These are phyloP conservation scores for Castanospermum australe DNA, from an alignment of 306 rosid species.

Conservation along the genomic window DNA sequence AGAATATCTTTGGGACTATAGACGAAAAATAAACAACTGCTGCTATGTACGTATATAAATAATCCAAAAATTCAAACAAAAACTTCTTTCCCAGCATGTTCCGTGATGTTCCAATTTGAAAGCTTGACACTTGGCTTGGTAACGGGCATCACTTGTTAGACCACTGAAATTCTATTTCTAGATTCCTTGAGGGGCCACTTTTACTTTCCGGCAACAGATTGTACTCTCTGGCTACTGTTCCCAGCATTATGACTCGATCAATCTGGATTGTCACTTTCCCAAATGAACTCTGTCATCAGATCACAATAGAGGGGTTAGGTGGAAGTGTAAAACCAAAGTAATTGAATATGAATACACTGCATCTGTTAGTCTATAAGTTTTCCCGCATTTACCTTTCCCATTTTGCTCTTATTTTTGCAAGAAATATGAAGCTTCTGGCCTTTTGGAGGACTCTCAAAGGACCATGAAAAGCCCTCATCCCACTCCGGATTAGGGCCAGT, in stretches of 20 bases:
- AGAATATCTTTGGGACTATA: constrained; percentile 39
- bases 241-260: constrained; percentile 95
- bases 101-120: constrained; percentile 21
- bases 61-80: constrained; percentile 38
- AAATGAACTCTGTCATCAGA: constrained; percentile 75
- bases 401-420: constrained; percentile 98
- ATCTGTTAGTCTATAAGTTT: neutral
- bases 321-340: neutral
- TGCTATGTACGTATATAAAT: constrained; percentile 63
- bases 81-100: constrained; percentile 24
- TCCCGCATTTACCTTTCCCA: constrained; percentile 76
- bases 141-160: constrained; percentile 62
- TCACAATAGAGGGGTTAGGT: neutral
- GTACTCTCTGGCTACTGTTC: constrained; percentile 96
- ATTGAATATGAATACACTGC: neutral
- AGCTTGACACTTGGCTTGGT: constrained; percentile 25
- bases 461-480: constrained; percentile 96
- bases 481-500: constrained; percentile 96
- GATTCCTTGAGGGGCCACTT: constrained; percentile 86
- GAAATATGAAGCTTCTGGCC: constrained; percentile 98
- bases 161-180: constrained; percentile 99
- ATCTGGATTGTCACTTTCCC: constrained; percentile 98
- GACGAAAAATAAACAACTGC: constrained; percentile 42
- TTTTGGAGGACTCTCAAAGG: constrained; percentile 99
- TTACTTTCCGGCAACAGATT: constrained; percentile 89